Evolutionary conservation across 148 eudicot genomes (phyloP), one percentile per base, ranked within the genome.

Genomic region (Spergularia marina): DNA sequence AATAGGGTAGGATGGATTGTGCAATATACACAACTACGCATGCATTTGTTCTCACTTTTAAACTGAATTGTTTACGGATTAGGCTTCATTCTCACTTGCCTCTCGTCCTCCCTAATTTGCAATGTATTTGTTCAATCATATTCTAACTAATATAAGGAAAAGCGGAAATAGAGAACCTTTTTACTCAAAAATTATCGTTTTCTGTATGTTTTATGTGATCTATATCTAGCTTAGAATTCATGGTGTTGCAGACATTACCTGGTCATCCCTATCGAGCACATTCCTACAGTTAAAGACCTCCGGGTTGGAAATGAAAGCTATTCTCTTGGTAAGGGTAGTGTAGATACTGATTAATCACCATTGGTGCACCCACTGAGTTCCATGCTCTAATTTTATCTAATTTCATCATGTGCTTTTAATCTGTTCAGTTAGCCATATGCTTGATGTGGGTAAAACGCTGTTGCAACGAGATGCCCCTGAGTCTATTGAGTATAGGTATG

Each of bases 231-330:
- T 73, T 60, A 55, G 71, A 52, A 69, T 76, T 54, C 55, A n/a
- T 79, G 55, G 49, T 80, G 74, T 52, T 74, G 74, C 75, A 93
- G 96, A 82, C 96, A 93, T 85, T 94, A 94, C 82, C 83, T 91
- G 89, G 96, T 94, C 59, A 87, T 94, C 75, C 93, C 98, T 56
- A 73, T 86, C 70, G 86, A 90, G 72, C 98, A 94, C 82, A 91
- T 91, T 80, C 84, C 89, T 44, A 90, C 96, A 0, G 98, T 94
- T 59, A 90, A 84, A 34, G 86, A 90, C 76, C 94, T 94, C 56
- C 81, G 82, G 75, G 85, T 78, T 80, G 86, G 83, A 76, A 58
- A 83, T 57, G 89, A 87, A 83, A 89, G 91, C 83, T 89, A 76
- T 63, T 70, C 85, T 74, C 81, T 94, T 76, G 98, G 98, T 94